phyloP scores from a whole-genome alignment of 129 eudicot genomes.

The Cynara cardunculus region DNA sequence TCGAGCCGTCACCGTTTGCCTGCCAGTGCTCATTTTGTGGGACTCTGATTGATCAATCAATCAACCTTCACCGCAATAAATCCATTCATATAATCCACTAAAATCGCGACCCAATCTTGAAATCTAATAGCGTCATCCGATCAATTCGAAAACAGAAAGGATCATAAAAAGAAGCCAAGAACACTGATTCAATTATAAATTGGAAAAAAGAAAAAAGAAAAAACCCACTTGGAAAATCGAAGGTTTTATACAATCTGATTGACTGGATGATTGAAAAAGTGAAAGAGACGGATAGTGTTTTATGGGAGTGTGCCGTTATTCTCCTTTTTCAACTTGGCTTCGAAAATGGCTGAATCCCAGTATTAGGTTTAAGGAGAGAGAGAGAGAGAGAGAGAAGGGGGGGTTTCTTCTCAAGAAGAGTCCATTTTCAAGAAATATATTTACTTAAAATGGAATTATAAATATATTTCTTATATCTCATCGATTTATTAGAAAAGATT shows the following conservation, averaged over 20 bases:
- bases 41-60: conserved; percentile 20
- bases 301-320: conserved; percentile 30
- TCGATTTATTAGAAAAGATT: neutral
- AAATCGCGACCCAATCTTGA: conserved; percentile 6
- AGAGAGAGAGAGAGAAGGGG: neutral
- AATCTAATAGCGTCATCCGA: neutral
- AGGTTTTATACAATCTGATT: conserved; percentile 9
- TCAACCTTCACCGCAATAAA: conserved; percentile 12
- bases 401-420: neutral
- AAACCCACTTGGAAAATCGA: conserved; percentile 1
- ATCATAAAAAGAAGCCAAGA: neutral
- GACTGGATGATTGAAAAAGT: conserved; percentile 2
- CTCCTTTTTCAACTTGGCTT: neutral
- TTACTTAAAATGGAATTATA: neutral
- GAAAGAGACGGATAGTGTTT: neutral
- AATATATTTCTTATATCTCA: too few relatives aligned
- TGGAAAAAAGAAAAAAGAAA: neutral
- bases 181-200: conserved; percentile 8
- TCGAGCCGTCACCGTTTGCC: conserved; percentile 54
- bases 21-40: conserved; percentile 52
- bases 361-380: neutral
- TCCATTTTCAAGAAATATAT: conserved; percentile 3
- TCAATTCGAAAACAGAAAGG: conserved; percentile 8
- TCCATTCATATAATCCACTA: neutral
- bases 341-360: neutral